Conservation (phyloP, 192 early-diverging fungal species). For the Physocladia obscura region DNA sequence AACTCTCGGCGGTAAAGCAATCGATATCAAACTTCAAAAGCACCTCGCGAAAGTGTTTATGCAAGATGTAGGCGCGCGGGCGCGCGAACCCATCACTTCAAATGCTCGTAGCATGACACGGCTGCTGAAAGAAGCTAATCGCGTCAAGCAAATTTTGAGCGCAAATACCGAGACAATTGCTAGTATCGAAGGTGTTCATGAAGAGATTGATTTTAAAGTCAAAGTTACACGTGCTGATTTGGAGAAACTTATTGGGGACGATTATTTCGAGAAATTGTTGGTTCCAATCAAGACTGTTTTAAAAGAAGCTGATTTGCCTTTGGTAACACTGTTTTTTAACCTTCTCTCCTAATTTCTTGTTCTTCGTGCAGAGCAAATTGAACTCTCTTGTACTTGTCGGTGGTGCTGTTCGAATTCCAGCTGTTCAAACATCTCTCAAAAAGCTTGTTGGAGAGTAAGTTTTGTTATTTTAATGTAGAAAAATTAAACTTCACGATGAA, state of each 20-base stretch:
- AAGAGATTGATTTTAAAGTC: constrained; percentile 81
- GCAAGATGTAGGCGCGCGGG: constrained; percentile 46
- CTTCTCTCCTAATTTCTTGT: background rate
- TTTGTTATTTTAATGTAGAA: background rate
- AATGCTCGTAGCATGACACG: constrained; percentile 76
- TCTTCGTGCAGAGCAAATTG: constrained; percentile 55
- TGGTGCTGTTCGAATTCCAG: constrained; percentile 85
- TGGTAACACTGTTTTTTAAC: background rate
- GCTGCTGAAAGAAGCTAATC: constrained; percentile 88
- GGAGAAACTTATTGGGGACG: constrained; percentile 62
- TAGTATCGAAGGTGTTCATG: constrained; percentile 83
- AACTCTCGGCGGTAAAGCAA: constrained; percentile 81
- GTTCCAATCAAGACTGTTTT: constrained; percentile 76
- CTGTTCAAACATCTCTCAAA: constrained; percentile 72
- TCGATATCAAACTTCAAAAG: constrained; percentile 82
- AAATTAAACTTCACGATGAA: background rate
- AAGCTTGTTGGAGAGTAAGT: constrained; percentile 69
- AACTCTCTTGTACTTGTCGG: constrained; percentile 92
- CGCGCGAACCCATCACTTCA: background rate
- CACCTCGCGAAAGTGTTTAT: constrained; percentile 78
- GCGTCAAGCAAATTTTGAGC: constrained; percentile 94
- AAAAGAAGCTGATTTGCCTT: constrained; percentile 45
- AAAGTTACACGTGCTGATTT: constrained; percentile 76
- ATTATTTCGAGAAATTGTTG: constrained; percentile 68
- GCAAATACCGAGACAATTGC: constrained; percentile 86